phyloP scores from a whole-genome alignment of 345 rosid species.

The Hypericum androsaemum region DNA sequence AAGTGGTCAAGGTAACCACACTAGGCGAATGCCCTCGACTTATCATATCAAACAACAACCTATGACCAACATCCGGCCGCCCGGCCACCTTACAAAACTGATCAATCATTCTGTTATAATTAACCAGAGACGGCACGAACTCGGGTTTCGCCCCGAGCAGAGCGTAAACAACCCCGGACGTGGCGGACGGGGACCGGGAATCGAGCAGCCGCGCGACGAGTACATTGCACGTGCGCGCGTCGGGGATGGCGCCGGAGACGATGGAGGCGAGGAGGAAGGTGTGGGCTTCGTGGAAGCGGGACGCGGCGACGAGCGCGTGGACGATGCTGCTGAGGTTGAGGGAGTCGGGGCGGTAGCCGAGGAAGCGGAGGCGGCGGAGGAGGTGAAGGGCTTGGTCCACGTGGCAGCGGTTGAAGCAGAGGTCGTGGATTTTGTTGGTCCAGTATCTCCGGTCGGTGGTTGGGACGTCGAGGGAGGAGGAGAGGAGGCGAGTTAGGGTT shows the following conservation, averaged over 20 bases:
- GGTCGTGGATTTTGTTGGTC: constrained; percentile 43
- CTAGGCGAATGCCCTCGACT: constrained; percentile 50
- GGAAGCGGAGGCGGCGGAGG: constrained; percentile 39
- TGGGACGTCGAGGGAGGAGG: no score
- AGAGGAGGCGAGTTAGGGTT: no score
- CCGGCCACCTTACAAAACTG: constrained; percentile 36
- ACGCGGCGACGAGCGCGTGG: constrained; percentile 57
- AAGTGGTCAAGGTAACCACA: constrained; percentile 61
- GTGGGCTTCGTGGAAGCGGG: constrained; percentile 58
- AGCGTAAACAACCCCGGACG: constrained; percentile 30
- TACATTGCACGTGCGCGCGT: constrained; percentile 62
- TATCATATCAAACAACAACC: constrained; percentile 49
- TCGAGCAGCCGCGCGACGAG: constrained; percentile 58
- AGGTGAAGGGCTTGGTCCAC: constrained; percentile 48
- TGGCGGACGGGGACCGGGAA: constrained; percentile 37
- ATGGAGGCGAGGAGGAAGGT: constrained; percentile 34
- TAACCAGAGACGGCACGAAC: constrained; percentile 59
- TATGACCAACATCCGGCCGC: constrained; percentile 40
- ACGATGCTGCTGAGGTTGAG: constrained; percentile 60
- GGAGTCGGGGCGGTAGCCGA: constrained; percentile 42
- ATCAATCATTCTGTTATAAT: constrained; percentile 64
- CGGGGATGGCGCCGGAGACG: constrained; percentile 45
- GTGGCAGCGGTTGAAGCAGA: constrained; percentile 32
- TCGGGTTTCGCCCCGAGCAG: constrained; percentile 42
- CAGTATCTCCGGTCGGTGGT: constrained; percentile 37